Evolutionary conservation across 2,329 filamentous ascomycete species (phyloP), one percentile per base, ranked within the genome.

Genomic region (Nothophaeocryptopus gaeumannii): DNA sequence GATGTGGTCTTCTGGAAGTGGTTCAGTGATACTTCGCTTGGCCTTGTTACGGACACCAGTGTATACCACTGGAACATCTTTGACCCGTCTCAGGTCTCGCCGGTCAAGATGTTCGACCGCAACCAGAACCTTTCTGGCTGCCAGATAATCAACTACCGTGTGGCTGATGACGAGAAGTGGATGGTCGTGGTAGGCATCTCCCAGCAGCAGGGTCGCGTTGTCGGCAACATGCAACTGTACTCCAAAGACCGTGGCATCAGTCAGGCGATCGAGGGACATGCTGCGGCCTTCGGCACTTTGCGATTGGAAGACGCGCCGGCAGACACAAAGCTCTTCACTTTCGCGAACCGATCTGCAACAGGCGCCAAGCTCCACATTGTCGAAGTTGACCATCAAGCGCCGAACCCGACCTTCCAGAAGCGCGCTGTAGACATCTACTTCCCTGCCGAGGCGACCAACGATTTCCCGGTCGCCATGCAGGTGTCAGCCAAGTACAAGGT

Each of bases 1-100:
- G 93, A 99, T 73, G 89, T 99, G 45, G 86, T 93, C 55, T 99
- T 95, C 79, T 99, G 93, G 95, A 96, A 96, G 76, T 99, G 93
- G 93, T 89, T 95, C 74, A 96, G 85, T 73, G 89, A 96, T 64
- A 86, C 81, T 51, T 88, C 85, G 55, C 76, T 99, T 53, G 93
- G 92, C 55, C 78, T 99, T 64, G 88, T 99, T 58, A 97, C 92
- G 58, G 90, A 95, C 52, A 87, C 81, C 57, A 85, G 88, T 35
- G 89, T 99, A 56, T 97, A 90, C 72, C 93, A 99, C 76, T 99
- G 93, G 93, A 89, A 99, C 69, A 89, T 99, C 59, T 92, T 92
- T 68, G 91, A 96, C 67, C 77, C 86, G 44, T 80, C 82, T 56
- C 89, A 95, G 70, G 78, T 85, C 51, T 79, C 83, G 56, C 89